Evolutionary conservation across 768 basidiomycete genomes (phyloP), one percentile per base, ranked within the genome.

Genomic region (Wakefieldia striispora): DNA sequence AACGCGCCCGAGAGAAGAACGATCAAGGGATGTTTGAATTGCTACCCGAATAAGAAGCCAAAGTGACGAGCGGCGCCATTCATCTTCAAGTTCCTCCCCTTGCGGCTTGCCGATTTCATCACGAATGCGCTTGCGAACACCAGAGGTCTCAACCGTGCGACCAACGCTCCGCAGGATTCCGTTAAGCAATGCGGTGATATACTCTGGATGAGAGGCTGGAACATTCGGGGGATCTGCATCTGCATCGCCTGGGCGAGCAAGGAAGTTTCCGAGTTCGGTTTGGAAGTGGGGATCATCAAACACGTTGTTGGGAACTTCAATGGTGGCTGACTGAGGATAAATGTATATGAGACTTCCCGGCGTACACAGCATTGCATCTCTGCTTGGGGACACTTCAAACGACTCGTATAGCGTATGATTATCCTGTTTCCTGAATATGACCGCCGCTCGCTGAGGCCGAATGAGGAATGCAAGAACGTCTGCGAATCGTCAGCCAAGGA

Each of bases 361-460:
- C 3, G 66, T 51, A 11, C 45, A 56, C 59, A 73, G 72, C 35
- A 79, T 64, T 1, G 46, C 51, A 6, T 43, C 52, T 16, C 64
- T 55, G 2, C 53, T 50, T 1, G 75, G 68, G 3, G 73, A 72
- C 11, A 71, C 68, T 53, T 78, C 72, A 47, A 78, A 81, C 9
- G 62, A 63, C 56, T 81, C 80, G 43, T 72, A 70, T 11, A 66
- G 54, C 3, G 69, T 68, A 3, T 56, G 34, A 11, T 54, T 43
- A 13, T 55, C 34, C 14, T 48, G 43, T 45, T 62, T 62, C 39
- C 72, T 67, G 34, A 76, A 49, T 7, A 80, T 57, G 8, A 81
- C 39, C 8, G 66, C 76, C 4, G 76, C 76, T 43, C 81, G 81
- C 44, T 81, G 79, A 1, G 68, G 64, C 24, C 63, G 62, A 24